Base-by-base conservation (phyloP, 805 yeast genomes). In the Sugiyamaella floridensis region DNA sequence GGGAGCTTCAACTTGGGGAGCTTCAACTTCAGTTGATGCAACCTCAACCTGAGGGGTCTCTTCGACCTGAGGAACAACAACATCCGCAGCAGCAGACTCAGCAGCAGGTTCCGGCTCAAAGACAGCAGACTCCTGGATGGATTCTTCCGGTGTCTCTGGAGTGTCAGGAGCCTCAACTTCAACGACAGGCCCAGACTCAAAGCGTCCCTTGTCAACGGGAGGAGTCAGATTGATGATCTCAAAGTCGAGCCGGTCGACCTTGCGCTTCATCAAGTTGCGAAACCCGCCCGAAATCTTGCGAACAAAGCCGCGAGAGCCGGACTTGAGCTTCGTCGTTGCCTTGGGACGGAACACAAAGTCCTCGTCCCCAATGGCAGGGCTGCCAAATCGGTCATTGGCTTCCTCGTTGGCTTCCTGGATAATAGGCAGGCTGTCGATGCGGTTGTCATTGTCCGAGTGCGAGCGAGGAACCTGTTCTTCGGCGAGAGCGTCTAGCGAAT, bases 271-370 rank as follows among this genome's bases (percentile, higher is more conserved):
- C 11, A 56, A 20, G 19, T 40, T 50, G 42, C 41, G 45, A 29
- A 52, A 19, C 1, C 58, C 54, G 16, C 58, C 58, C 11, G 57
- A 53, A 4, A 53, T 48, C 44, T 56, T 54, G 15, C 50, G 18
- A n/a, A 53, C 51, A 42, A 56, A 50, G 15, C 20, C 29, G 2
- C 49, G 34, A 15, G 49, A 34, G 12, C 47, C 26, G 8, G 48
- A 16, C n/a, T 32, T 11, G 4, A 26, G 9, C 16, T 22, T 11
- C 49, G 49, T 22, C 44, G 14, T 19, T n/a, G 20, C 19, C 16
- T 43, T 22, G 44, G 44, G 29, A 44, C 15, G 26, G 37, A 32
- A 32, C 37, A 32, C 37, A 8, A 32, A 32, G 37, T 32, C 37
- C 8, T 32, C 37, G 37, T 32, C 37, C 3, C 37, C 37, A 32